These are phyloP conservation scores for Castanea crenata DNA, from an alignment of 306 rosid genomes.

Conservation along the genomic window DNA sequence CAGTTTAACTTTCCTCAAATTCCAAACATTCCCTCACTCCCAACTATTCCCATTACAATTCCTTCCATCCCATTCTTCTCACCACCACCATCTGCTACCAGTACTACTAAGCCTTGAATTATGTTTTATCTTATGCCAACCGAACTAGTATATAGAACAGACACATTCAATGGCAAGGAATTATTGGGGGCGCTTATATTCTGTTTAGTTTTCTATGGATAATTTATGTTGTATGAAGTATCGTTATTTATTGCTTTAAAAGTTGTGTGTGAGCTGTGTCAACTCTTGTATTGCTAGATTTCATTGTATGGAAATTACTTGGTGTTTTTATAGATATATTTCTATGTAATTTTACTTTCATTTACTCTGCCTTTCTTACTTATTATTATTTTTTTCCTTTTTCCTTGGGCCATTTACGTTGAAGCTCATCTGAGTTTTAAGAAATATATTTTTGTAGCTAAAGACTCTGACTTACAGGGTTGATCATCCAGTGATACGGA, in stretches of 20 bases:
- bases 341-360: too few species aligned
- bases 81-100: slow-evolving; percentile 33
- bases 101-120: slow-evolving; percentile 14
- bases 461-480: too few species aligned
- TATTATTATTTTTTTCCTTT: too few species aligned
- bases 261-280: background rate
- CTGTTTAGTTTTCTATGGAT: background rate
- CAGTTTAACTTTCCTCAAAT: slow-evolving; percentile 1
- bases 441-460: too few species aligned
- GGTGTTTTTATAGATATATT: background rate
- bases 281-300: background rate
- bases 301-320: background rate
- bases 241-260: background rate
- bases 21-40: slow-evolving; percentile 12
- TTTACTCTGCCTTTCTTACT: too few species aligned
- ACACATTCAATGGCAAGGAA: background rate
- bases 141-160: background rate
- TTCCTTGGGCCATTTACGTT: too few species aligned
- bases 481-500: too few species aligned
- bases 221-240: background rate
- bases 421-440: too few species aligned
- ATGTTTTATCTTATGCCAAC: background rate
- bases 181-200: background rate
- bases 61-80: slow-evolving; percentile 35
- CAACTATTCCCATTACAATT: slow-evolving; percentile 27